Base-by-base conservation (phyloP, 2,329 filamentous ascomycete genomes). In the Ilyonectria robusta region DNA sequence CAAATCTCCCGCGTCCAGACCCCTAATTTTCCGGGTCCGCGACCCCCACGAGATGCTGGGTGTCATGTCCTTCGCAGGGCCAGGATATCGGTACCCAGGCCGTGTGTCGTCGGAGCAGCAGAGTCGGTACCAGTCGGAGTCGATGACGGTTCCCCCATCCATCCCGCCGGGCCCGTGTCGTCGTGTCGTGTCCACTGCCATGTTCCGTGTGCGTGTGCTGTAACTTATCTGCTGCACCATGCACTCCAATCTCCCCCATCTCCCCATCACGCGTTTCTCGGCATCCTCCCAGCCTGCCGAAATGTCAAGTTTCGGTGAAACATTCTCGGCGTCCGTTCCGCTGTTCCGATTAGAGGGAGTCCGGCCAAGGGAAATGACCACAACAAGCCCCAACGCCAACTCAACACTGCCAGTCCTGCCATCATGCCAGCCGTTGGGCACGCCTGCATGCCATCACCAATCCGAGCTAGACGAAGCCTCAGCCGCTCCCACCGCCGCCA, bases 401-500 rank as follows among this genome's bases (percentile, higher is more conserved):
- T 21, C 37, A 48, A 21, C 21, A 10, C 21, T n/a, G 40, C 15
- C 37, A 40, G 13, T 40, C 11, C 37, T 40, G 6, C 13, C 15
- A 17, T 23, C 4, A 1, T n/a, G 6, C 15, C 23, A 51, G 26
- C 35, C 31, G 31, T 53, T 53, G 50, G 50, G 50, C 50, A 35
- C 3, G 31, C 50, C 10, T 53, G 50, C 50, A 53, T 53, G 9
- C 6, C 31, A 35, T 53, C 50, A 19, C 48, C 29, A 13, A 29
- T n/a, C 26, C 48, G 48, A 51, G 15, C 29, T 33, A 51, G 29
- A 51, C 44, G 4, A 53, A 33, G 29, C 48, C 29, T 21, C 29
- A 6, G 31, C 29, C 50, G 50, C 31, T 35, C 50, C 31, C 50
- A 53, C n/a, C 50, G 50, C 50, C 50, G 50, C 50, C 21, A 15